Base-by-base conservation (phyloP, 768 basidiomycete species). In the Cystobasidium tubakii region DNA sequence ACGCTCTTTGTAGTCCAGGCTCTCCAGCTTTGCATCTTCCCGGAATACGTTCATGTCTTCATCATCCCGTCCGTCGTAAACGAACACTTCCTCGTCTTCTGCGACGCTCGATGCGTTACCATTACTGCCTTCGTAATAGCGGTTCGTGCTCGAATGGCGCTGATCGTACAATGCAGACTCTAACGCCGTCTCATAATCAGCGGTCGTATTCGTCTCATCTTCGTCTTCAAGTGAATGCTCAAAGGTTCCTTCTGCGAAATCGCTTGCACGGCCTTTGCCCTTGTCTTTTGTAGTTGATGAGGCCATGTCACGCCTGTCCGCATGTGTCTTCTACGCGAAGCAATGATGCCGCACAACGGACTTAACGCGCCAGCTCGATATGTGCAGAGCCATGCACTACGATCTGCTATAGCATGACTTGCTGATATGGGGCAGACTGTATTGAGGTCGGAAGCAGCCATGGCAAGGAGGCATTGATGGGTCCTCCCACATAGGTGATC, bases 41-140 rank as follows among this genome's bases (percentile, higher is more conserved):
- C 31, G 1, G 31, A 43, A 29, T 39, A 43, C 34, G 23, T 44
- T 17, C 21, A 57, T 54, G 21, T 82, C 77, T 42, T 80, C 81
- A 3, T 87, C 85, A 77, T 92, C 90, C 25, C 86, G 82, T 33
- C 90, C 91, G 33, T 84, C 84, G 78, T 92, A 93, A 33, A 91
- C 74, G 77, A 92, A 92, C 0, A 82, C 86, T 13, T 86, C 86
- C 7, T 85, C 86, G 12, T 85, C 87, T 0, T 83, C 84, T 15
- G 81, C 66, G 0, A 64, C 64, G 21, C 29, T 21, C 31, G 25
- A 31, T 9, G 21, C 57, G 33, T 29, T 29, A 6, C 57, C 27
- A 34, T 39, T 19, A 25, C 27, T 63, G 36, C 63, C 29, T 25
- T 12, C 23, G 10, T 34, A 7, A 42, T 27, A 27, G 33, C 39